phyloP scores from a whole-genome alignment of 208 protist species.

The Trichomonas gallinae region DNA sequence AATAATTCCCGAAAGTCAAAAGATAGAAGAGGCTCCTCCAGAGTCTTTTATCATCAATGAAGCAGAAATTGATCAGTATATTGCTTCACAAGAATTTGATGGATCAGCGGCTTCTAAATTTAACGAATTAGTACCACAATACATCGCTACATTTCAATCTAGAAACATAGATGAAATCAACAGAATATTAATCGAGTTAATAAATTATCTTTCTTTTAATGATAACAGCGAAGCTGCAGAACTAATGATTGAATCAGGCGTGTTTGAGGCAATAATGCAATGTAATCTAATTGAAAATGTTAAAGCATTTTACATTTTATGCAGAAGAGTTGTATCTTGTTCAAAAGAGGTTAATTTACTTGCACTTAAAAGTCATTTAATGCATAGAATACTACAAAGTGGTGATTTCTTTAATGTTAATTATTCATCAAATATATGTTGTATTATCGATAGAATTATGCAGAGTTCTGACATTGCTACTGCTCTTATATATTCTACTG shows the following conservation, averaged over 20 bases:
- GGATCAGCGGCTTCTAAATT: not conserved
- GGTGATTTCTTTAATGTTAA: not conserved
- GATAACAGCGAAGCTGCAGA: not conserved
- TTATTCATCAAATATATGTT: not conserved
- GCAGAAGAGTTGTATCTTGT: not conserved
- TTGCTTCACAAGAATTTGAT: not conserved
- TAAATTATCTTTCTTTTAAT: not conserved
- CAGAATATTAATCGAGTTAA: not conserved
- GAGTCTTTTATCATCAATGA: not conserved
- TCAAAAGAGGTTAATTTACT: not conserved
- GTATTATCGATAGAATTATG: not conserved
- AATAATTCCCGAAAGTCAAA: no score
- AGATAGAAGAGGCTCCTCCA: not conserved
- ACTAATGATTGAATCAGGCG: not conserved
- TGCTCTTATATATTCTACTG: not conserved
- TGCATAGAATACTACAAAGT: not conserved
- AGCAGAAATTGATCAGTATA: not conserved
- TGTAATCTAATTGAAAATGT: not conserved
- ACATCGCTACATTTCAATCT: not conserved
- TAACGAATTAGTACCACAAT: not conserved
- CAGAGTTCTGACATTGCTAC: not conserved
- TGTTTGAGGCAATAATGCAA: not conserved
- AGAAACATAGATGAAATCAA: not conserved
- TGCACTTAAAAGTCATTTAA: not conserved
- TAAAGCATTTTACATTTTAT: not conserved